Base-by-base conservation (phyloP, 2,329 filamentous ascomycete species). In the Xylariaceae sp. region DNA sequence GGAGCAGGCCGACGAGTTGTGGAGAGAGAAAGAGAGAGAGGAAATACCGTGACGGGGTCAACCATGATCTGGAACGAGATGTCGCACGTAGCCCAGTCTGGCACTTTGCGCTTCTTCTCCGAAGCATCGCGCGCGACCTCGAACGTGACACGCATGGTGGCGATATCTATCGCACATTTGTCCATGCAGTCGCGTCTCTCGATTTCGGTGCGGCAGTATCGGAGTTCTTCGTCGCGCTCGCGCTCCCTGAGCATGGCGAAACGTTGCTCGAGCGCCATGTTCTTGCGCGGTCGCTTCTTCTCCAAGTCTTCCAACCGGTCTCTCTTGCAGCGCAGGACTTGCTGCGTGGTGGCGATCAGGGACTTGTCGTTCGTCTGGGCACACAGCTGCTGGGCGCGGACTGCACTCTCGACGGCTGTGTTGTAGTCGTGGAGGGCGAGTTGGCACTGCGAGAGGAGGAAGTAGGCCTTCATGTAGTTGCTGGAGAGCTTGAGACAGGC, bases 391-490 rank as follows among this genome's bases (percentile, higher is more conserved):
- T 94, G 93, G 7, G 90, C 90, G 23, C 64, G 69, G 16, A 80
- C 64, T 1, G 84, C 86, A 37, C 76, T 77, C 1, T 68, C 60
- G 11, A 93, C 70, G 0, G 89, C 88, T 51, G 81, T 81, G 38
- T 85, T 77, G 22, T 77, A 80, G 45, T 83, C 75, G 32, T 76
- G 68, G 2, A 94, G 69, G 1, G 72, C 72, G n/a, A 94, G 67
- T 45, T 93, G 79, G 1, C 89, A 87, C 59, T 94, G 83, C 3
- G 86, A 80, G 17, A 94, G 73, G 54, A 88, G 85, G 59, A 83
- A 93, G 52, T 78, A 75, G 6, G 84, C 87, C 61, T 96, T 96
- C 65, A 93, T 80, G 48, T 74, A 78, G 29, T 60, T 62, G 14
- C 71, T 66, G 18, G 75, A 65, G 5, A 93, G 68, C 38, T 77